Percentiles rank a stretch among this genome's conserved stretches.
These are phyloP conservation scores for Dryas octopetala DNA, from an alignment of 306 rosid genomes.

Conservation along the genomic window DNA sequence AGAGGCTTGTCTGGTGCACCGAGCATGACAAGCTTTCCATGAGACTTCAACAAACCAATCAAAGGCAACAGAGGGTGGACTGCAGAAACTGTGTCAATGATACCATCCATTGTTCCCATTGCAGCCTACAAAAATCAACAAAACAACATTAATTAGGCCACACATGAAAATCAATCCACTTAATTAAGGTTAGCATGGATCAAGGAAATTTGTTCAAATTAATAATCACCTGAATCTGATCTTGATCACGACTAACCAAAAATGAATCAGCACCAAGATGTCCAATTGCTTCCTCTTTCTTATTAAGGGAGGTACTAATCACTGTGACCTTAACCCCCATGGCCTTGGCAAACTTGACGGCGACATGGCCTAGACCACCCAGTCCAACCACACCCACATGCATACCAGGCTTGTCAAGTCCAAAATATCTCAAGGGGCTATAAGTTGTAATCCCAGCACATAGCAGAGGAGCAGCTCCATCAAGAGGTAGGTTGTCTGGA, in stretches of 20 bases:
- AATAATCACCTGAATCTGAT: constrained; percentile 13
- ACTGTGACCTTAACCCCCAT: constrained; percentile 5
- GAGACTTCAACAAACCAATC: constrained; percentile 10
- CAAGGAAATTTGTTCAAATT: too few species aligned
- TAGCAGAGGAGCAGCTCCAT: constrained; percentile 5
- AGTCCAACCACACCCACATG: constrained; percentile 4
- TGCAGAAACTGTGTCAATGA: constrained; percentile 38
- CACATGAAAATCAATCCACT: too few species aligned
- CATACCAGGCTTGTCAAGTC: background rate
- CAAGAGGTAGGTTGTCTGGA: background rate
- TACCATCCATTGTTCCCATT: constrained; percentile 33
- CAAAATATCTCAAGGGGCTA: constrained; percentile 6
- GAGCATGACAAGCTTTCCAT: constrained; percentile 37
- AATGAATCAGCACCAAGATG: background rate
- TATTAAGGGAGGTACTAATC: constrained; percentile 1
- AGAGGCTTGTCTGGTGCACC: constrained; percentile 27
- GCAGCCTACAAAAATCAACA: constrained; percentile 25
- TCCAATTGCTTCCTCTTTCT: background rate
- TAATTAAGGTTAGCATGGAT: too few species aligned
- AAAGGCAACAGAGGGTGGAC: constrained; percentile 22
- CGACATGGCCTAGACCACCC: background rate
- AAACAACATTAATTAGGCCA: background rate
- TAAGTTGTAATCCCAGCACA: constrained; percentile 12
- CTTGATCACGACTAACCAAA: constrained; percentile 14
- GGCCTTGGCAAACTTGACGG: constrained; percentile 6